phyloP scores from a whole-genome alignment of 345 rosid species.

The Rhizophora apiculata region DNA sequence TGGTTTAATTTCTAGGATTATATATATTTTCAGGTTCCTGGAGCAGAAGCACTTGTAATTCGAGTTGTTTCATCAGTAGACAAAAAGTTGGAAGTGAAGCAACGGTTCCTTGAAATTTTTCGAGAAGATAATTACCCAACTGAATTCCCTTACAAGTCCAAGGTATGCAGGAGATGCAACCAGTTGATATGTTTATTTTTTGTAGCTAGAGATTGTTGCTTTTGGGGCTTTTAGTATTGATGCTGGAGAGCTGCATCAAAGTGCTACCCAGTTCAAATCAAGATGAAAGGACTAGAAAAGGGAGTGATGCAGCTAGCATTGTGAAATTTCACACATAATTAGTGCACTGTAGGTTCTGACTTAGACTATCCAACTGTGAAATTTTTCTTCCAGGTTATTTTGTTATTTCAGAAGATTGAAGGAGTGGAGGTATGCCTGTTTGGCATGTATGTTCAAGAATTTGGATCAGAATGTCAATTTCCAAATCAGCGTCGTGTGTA shows the following conservation, averaged over 20 bases:
- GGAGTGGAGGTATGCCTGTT: slow-evolving; percentile 98
- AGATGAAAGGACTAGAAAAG: too few species aligned
- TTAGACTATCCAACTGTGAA: slow-evolving; percentile 1
- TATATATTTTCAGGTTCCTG: slow-evolving; percentile 61
- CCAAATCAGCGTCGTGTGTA: slow-evolving; percentile 99
- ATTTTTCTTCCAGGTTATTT: slow-evolving; percentile 63
- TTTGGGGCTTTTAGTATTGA: background rate
- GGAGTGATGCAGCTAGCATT: background rate
- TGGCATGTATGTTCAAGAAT: slow-evolving; percentile 99
- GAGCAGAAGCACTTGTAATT: slow-evolving; percentile 90
- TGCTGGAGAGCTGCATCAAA: too few species aligned
- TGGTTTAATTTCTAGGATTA: slow-evolving; percentile 12
- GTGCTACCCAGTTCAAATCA: too few species aligned
- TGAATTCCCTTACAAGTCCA: slow-evolving; percentile 93
- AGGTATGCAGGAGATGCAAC: slow-evolving; percentile 41
- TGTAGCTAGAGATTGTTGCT: background rate
- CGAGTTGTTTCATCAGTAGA: slow-evolving; percentile 99
- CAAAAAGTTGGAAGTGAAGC: slow-evolving; percentile 97
- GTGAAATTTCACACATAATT: background rate
- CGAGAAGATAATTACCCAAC: slow-evolving; percentile 81
- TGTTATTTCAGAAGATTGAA: slow-evolving; percentile 97
- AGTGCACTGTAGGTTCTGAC: background rate
- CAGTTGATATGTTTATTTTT: background rate
- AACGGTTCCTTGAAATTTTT: slow-evolving; percentile 89
- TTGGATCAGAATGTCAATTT: slow-evolving; percentile 82